phyloP scores from a whole-genome alignment of 2,329 filamentous ascomycete species.

The Diaporthe sp. region DNA sequence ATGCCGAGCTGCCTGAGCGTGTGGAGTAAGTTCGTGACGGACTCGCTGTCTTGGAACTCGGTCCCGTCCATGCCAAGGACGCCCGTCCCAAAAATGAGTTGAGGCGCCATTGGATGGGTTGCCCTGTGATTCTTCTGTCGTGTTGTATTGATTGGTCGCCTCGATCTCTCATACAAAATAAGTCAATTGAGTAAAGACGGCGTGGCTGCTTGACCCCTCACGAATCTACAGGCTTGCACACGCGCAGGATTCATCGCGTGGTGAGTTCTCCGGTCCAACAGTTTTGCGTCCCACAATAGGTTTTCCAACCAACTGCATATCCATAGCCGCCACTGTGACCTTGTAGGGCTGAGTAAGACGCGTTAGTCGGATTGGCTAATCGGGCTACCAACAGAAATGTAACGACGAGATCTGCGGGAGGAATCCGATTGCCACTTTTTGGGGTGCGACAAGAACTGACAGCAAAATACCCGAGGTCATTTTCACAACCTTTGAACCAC shows the following conservation, averaged over 20 bases:
- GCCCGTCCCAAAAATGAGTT: constrained; percentile 47
- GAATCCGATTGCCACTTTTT: no score
- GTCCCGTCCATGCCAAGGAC: constrained; percentile 45
- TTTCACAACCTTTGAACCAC: no score
- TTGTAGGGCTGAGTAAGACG: not conserved
- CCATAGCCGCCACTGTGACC: not conserved
- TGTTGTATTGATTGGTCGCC: not conserved
- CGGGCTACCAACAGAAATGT: not conserved
- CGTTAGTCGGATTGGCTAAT: not conserved
- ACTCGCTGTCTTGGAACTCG: constrained; percentile 44
- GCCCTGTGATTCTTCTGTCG: not conserved
- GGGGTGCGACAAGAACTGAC: no score
- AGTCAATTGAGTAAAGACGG: not conserved
- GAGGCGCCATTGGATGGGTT: constrained; percentile 42
- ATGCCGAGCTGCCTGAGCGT: constrained; percentile 39
- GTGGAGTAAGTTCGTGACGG: constrained; percentile 41
- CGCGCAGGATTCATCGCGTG: not conserved
- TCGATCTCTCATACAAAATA: not conserved
- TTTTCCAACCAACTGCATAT: not conserved
- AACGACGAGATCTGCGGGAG: not conserved
- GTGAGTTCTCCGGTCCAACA: not conserved
- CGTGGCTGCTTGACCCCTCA: not conserved
- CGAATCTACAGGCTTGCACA: not conserved
- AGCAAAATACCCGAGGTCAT: no score
- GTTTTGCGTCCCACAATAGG: not conserved